Percentiles rank a stretch among this genome's conserved stretches.
phyloP scores from a whole-genome alignment of 495 filamentous ascomycete species.

The Tetracladium setigerum region DNA sequence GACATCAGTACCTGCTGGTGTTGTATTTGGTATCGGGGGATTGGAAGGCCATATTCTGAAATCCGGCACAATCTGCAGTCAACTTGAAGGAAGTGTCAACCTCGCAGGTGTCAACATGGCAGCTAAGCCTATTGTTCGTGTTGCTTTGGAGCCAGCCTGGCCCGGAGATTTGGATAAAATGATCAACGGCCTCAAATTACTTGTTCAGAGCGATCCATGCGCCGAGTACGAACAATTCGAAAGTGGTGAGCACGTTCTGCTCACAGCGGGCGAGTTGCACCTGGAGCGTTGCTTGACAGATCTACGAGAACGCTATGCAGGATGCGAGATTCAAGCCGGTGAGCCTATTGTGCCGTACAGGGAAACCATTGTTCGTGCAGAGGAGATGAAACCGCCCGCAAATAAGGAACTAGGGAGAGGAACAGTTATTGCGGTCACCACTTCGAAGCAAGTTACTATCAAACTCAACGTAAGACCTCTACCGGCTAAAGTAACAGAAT shows the following conservation, averaged over 20 bases:
- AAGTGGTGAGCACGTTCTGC: constrained; percentile 90
- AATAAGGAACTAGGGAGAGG: constrained; percentile 87
- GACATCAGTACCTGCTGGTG: constrained; percentile 79
- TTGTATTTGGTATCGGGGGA: constrained; percentile 92
- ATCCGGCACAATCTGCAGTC: constrained; percentile 87
- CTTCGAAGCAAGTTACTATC: constrained; percentile 78
- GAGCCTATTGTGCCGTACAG: constrained; percentile 93
- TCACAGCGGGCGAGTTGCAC: constrained; percentile 92
- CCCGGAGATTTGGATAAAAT: constrained; percentile 88
- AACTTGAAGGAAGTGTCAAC: constrained; percentile 83
- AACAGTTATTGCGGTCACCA: constrained; percentile 62
- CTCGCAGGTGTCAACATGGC: constrained; percentile 77
- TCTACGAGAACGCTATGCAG: constrained; percentile 84
- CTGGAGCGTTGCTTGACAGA: constrained; percentile 92
- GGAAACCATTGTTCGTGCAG: constrained; percentile 77
- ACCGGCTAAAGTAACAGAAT: constrained; percentile 72
- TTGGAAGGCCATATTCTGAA: constrained; percentile 89
- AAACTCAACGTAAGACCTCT: constrained; percentile 74
- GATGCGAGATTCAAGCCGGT: constrained; percentile 90
- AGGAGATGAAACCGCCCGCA: constrained; percentile 85
- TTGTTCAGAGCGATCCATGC: constrained; percentile 93
- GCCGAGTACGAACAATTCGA: constrained; percentile 90
- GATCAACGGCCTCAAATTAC: constrained; percentile 77
- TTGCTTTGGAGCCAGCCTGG: constrained; percentile 84
- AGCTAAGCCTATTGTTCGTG: constrained; percentile 84